Percentiles rank a stretch among this genome's conserved stretches.
These are phyloP conservation scores for Naganishia cerealis DNA, from an alignment of 1,284 basidiomycete species.

Conservation along the genomic window DNA sequence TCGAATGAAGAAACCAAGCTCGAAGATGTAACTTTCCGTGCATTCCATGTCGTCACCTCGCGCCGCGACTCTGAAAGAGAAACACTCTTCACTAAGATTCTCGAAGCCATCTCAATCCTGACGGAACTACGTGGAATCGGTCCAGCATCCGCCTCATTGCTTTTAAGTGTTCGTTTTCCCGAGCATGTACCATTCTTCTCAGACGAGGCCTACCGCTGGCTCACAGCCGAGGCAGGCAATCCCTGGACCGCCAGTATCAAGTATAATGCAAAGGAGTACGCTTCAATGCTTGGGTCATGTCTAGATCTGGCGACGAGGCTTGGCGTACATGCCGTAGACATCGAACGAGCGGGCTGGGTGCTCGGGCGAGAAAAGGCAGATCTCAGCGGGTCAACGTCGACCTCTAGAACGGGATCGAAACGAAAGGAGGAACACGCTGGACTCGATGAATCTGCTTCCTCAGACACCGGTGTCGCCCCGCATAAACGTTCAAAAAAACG, in stretches of 20 bases:
- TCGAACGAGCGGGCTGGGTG: conserved; percentile 24
- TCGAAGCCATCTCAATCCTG: conserved; percentile 13
- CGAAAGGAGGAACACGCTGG: conserved; percentile 11
- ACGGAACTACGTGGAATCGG: conserved; percentile 33
- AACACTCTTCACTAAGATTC: background rate
- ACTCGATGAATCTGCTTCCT: background rate
- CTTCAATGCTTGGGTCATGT: background rate
- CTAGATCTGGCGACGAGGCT: conserved; percentile 9
- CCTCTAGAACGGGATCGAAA: conserved; percentile 3
- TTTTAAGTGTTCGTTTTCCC: conserved; percentile 27
- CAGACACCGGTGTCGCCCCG: background rate
- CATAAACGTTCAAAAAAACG: background rate
- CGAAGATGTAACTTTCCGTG: conserved; percentile 4
- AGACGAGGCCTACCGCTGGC: conserved; percentile 33
- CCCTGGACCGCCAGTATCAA: conserved; percentile 28
- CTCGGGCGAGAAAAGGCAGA: conserved; percentile 24
- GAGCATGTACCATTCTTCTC: conserved; percentile 34
- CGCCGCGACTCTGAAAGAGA: background rate
- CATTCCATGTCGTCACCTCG: background rate
- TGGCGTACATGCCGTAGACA: conserved; percentile 15
- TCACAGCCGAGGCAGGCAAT: conserved; percentile 8
- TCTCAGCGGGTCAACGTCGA: background rate
- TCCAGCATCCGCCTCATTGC: conserved; percentile 33
- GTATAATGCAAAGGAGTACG: conserved; percentile 29
- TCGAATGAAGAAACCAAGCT: conserved; percentile 21